Evolutionary conservation across 805 yeast genomes (phyloP).

Genomic region (Komagataella mondaviorum): DNA sequence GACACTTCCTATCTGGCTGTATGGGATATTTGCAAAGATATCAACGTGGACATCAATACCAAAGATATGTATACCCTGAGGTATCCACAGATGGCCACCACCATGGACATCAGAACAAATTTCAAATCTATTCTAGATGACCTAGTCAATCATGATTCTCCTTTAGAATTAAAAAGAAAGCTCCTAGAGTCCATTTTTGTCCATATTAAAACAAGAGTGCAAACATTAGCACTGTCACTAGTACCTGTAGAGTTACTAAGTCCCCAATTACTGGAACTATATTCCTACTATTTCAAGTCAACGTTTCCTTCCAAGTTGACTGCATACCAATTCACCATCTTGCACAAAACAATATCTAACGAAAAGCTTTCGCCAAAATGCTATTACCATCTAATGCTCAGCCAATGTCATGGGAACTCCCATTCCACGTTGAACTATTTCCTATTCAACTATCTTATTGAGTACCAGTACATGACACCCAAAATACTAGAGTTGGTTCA

Average conservation of each 20-base stretch:
- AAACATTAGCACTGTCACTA: neutral
- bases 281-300: neutral
- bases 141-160: neutral
- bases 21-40: neutral
- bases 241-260: neutral
- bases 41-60: neutral
- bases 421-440: slow-evolving; percentile 11
- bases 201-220: neutral
- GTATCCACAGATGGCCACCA: neutral
- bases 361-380: slow-evolving; percentile 6
- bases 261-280: neutral
- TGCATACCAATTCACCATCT: slow-evolving; percentile 9
- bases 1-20: neutral
- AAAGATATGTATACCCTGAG: neutral
- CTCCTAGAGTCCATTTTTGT: neutral
- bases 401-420: slow-evolving; percentile 13
- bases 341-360: slow-evolving; percentile 2
- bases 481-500: slow-evolving; percentile 3
- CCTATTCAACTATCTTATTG: slow-evolving; percentile 4
- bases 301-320: neutral
- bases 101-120: neutral
- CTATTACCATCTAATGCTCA: slow-evolving; percentile 7
- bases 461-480: slow-evolving; percentile 2
- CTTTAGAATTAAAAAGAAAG: neutral
- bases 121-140: neutral